Evolutionary conservation across 2,329 filamentous ascomycete genomes (phyloP).

Genomic region (Neobulgaria alba): DNA sequence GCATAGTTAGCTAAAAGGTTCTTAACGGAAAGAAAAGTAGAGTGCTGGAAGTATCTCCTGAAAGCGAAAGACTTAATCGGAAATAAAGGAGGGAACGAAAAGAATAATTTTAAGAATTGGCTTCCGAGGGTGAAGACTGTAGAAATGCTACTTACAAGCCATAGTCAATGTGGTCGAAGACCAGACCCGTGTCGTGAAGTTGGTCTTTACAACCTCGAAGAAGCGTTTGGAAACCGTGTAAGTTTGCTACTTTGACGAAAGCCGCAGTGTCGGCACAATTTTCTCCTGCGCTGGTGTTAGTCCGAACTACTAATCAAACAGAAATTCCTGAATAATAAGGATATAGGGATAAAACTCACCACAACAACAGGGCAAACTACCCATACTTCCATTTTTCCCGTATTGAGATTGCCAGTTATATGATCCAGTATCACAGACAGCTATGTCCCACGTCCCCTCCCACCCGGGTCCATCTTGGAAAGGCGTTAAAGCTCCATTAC

Average conservation of each 20-base stretch:
- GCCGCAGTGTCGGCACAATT: neutral
- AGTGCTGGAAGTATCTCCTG: too few species aligned
- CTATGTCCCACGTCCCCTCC: neutral
- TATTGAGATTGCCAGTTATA: slow-evolving; percentile 1
- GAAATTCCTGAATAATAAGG: too few species aligned
- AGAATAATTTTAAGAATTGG: too few species aligned
- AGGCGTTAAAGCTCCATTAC: neutral
- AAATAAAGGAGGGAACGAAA: too few species aligned
- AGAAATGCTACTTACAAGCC: too few species aligned
- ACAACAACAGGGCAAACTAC: neutral
- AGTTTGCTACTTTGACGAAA: neutral
- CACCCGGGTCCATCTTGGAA: neutral
- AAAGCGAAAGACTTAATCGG: too few species aligned
- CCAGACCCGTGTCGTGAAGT: neutral
- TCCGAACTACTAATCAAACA: too few species aligned
- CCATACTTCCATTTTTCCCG: neutral
- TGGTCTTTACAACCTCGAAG: neutral
- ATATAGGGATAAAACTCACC: neutral
- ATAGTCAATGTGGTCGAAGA: neutral
- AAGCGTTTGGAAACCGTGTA: neutral
- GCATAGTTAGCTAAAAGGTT: too few species aligned
- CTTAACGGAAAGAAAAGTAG: too few species aligned
- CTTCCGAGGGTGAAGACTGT: too few species aligned
- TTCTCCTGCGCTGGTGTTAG: too few species aligned
- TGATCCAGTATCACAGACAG: neutral